Base-by-base conservation (phyloP, 768 basidiomycete genomes). In the Exidia glandulosa region DNA sequence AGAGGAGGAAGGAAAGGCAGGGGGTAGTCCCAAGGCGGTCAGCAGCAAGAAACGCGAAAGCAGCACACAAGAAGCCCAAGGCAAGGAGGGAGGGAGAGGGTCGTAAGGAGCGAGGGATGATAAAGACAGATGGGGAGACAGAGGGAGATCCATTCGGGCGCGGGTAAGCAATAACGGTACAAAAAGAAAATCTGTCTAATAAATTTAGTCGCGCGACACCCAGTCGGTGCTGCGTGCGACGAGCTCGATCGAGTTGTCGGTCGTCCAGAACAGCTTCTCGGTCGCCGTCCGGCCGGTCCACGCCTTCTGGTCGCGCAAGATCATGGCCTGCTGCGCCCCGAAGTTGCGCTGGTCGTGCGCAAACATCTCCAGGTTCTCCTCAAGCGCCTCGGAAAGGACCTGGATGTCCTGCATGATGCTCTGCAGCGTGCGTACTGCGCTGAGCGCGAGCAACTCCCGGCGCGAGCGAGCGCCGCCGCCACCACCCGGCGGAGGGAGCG, bases 321-420 rank as follows among this genome's bases (percentile, higher is more conserved):
- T 92, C 86, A 96, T 94, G 19, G 95, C 95, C 85, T 96, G 96
- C 70, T 99, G 96, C 60, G 96, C 94, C 59, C 92, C 94, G 72
- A 93, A 94, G 72, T 96, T 96, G 59, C 94, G 80, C 68, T 94
- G 89, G 71, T 94, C 92, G 68, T 90, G 86, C 32, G 90, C 93
- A 74, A 99, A 99, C 72, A 90, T 67, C 60, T 93, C 92, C 9
- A 90, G 84, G 66, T 94, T 90, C 68, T 96, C 90, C 57, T 93
- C 90, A 62, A 96, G 73, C 14, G 92, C 94, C 69, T 96, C 94
- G 1, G 84, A 80, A 60, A 97, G 74, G 9, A 85, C 69, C 70
- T 95, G 92, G 68, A 98, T 78, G 74, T 98, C 95, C 66, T 88
- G 85, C 61, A 94, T 70, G 52, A 94, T 86, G 3, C 87, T 83